Base-by-base conservation (phyloP, 2,329 filamentous ascomycete species). In the Gremmenia infestans region DNA sequence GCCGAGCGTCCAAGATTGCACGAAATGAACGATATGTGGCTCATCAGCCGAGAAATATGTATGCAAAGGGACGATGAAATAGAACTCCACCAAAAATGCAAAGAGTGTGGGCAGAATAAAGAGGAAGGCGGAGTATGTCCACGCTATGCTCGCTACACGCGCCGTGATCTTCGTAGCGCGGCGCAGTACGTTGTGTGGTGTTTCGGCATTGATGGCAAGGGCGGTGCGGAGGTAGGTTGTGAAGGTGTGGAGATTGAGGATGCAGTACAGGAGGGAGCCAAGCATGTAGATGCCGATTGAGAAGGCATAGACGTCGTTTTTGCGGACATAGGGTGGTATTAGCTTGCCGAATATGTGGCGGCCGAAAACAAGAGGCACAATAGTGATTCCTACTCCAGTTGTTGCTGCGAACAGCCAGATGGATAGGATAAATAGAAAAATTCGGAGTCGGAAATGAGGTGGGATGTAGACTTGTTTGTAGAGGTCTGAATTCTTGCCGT, bases 241-340 rank as follows among this genome's bases (percentile, higher is more conserved):
- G 60, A 64, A 57, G 59, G 69, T 39, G 12, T 71, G 73, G 17
- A 78, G 63, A 68, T 86, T 81, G 61, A 84, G 74, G 28, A 79
- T 63, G 43, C 81, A 72, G 69, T 92, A 96, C 2, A 81, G 74
- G 1, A 82, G 67, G 4, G 82, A 83, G 11, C 89, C 90, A 4
- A 96, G 77, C 25, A 91, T 76, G 69, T 95, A 96, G 42, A 96
- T 81, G 14, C 94, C 94, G 32, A 94, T 85, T 52, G 91, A 96
- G 71, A 97, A 96, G 12, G 94, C 93, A 67, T 99, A 97, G 25
- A 99, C 88, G 70, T 99, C 94, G 72, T 97, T 99, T 68, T 93
- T 88, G 42, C 82, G 82, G 48, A 89, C 81, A 59, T 88, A 80
- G 0, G 78, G 73, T 4, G 91, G 89, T 43, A 96, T 83, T 36